These are phyloP conservation scores for Termitomyces sp. DNA, from an alignment of 768 basidiomycete species.

Conservation along the genomic window DNA sequence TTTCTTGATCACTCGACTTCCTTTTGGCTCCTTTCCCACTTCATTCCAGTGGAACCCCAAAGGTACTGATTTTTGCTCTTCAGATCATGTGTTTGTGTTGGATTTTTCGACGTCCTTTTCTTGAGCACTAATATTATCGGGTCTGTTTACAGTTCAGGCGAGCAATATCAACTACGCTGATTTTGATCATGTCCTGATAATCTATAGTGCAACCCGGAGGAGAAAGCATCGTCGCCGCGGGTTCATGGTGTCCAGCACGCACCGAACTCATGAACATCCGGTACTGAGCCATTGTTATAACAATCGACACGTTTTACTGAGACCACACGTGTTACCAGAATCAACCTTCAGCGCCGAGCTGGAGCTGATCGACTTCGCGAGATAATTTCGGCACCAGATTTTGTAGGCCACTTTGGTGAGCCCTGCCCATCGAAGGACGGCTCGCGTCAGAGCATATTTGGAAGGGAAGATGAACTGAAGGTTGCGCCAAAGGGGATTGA, in stretches of 20 bases:
- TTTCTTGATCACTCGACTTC: neutral
- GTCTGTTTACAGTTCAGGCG: constrained; percentile 6
- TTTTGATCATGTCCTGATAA: neutral
- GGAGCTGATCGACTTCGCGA: constrained; percentile 47
- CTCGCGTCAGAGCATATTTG: constrained; percentile 72
- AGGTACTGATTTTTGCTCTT: neutral
- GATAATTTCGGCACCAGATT: constrained; percentile 61
- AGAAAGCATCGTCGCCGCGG: constrained; percentile 71
- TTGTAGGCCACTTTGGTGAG: constrained; percentile 74
- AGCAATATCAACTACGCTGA: neutral
- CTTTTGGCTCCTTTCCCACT: neutral
- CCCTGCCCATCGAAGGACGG: constrained; percentile 59
- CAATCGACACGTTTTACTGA: neutral
- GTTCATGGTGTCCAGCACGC: constrained; percentile 73
- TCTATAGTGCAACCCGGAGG: constrained; percentile 56
- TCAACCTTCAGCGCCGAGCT: constrained; percentile 58
- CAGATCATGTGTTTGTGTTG: constrained; percentile 55
- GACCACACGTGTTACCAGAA: constrained; percentile 24
- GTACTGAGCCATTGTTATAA: constrained; percentile 21
- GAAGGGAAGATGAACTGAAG: constrained; percentile 83
- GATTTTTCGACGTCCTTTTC: neutral
- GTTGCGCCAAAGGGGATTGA: constrained; percentile 86
- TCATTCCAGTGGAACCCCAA: neutral
- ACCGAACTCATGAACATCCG: constrained; percentile 76
- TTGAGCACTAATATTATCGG: neutral